phyloP scores from a whole-genome alignment of 306 rosid species.

The Ziziphus jujuba region DNA sequence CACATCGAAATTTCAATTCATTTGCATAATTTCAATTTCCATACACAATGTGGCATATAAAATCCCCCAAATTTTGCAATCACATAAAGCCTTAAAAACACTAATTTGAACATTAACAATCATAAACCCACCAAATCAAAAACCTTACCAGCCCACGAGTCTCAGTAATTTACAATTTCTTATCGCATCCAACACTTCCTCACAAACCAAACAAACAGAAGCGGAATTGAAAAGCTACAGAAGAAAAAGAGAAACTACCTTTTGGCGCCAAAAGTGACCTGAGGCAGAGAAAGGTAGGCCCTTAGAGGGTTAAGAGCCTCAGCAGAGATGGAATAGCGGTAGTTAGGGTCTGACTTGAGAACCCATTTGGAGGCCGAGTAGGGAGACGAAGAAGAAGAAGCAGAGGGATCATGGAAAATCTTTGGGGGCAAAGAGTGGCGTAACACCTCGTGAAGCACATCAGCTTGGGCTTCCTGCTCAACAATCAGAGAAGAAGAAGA shows the following conservation, averaged over 20 bases:
- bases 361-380: conserved; percentile 82
- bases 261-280: conserved; percentile 86
- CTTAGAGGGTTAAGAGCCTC: conserved; percentile 77
- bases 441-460: conserved; percentile 81
- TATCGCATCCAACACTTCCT: neutral
- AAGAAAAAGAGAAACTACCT: conserved; percentile 41
- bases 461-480: conserved; percentile 43
- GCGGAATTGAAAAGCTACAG: neutral
- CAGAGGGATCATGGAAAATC: conserved; percentile 35
- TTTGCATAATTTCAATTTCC: no score
- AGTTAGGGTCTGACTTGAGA: conserved; percentile 45
- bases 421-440: conserved; percentile 76
- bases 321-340: conserved; percentile 31
- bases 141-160: neutral
- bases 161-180: conserved; percentile 5
- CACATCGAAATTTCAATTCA: no score
- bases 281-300: conserved; percentile 73
- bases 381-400: conserved; percentile 22
- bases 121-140: neutral
- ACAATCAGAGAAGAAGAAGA: conserved; percentile 21
- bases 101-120: neutral
- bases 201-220: conserved; percentile 7
- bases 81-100: neutral
- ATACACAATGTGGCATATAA: no score
- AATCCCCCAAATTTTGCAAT: neutral